Evolutionary conservation across 202 grass and related monocot species (phyloP).

Genomic region (Eragrostis tef): DNA sequence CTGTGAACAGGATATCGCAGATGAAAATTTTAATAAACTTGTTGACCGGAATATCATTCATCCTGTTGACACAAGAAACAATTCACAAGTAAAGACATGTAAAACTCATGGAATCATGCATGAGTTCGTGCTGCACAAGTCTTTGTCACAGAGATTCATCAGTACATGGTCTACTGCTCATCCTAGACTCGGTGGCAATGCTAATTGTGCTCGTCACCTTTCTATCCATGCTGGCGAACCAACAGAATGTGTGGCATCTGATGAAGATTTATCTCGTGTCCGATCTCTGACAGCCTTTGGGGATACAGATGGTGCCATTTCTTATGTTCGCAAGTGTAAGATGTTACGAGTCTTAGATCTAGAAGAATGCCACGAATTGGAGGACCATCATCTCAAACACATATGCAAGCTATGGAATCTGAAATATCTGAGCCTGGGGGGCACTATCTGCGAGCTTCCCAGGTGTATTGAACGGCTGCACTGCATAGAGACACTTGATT

Average conservation of each 20-base stretch:
- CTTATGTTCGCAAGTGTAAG: constrained; percentile 37
- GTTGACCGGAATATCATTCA: constrained; percentile 4
- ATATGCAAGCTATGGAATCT: constrained; percentile 21
- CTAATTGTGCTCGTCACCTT: constrained; percentile 36
- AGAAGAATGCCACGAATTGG: constrained; percentile 35
- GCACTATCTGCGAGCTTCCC: not conserved
- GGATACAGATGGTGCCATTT: constrained; percentile 36
- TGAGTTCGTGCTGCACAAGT: constrained; percentile 33
- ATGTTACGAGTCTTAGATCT: constrained; percentile 45
- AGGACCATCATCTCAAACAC: constrained; percentile 9
- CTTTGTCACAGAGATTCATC: constrained; percentile 39
- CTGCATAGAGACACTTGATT: constrained; percentile 42
- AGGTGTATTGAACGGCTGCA: constrained; percentile 37
- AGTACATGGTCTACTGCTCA: constrained; percentile 1
- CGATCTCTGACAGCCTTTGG: constrained; percentile 44
- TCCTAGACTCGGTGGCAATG: not conserved
- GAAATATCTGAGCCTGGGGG: constrained; percentile 46
- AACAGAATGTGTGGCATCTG: constrained; percentile 5
- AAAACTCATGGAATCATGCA: constrained; percentile 44
- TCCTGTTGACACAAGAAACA: constrained; percentile 1
- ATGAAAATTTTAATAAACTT: not conserved
- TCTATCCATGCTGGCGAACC: constrained; percentile 31
- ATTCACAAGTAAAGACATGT: constrained; percentile 16
- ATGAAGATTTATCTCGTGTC: constrained; percentile 34
- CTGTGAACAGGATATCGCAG: not conserved